Evolutionary conservation across 2,329 filamentous ascomycete genomes (phyloP), one percentile per base, ranked within the genome.

Genomic region (Neodidymelliopsis sp.): DNA sequence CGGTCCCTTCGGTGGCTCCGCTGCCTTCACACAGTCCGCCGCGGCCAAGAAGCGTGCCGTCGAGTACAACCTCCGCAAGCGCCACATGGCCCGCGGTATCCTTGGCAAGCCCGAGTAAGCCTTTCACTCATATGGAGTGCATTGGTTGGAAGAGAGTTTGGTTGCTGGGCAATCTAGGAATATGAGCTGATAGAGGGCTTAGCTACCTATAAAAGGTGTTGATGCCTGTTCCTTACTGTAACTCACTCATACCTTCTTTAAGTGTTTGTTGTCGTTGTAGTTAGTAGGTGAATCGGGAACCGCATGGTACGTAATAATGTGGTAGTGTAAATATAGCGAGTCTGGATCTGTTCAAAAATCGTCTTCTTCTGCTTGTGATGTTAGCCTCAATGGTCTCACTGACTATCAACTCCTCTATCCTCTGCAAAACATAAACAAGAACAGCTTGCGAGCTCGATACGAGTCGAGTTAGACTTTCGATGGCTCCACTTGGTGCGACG

Each of bases 1-100:
- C 8, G 85, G 85, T 4, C 85, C 86, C 16, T 88, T 89, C 56
- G 85, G 86, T 63, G 85, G 85, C 42, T 84, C 82, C 11, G 84
- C 79, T 23, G 85, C 84, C 23, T 88, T 88, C 70, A 87, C 84
- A 1, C 83, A 86, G 78, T 79, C 77, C 45, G 45, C 79, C 11
- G 76, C 77, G 12, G 81, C 81, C 2, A 77, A 80, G 73, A 87
- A 86, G 82, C 77, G 84, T 36, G 83, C 84, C 28, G 73, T 87
- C 47, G 82, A 81, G 64, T 85, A 81, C 72, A 72, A 71, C 62
- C 67, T 72, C 35, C 62, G 69, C 57, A 72, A 72, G 67, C 62
- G 65, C 46, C 70, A 69, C 56, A 62, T 72, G 50, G 67, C 68
- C 13, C 63, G 69, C 13, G 69, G 69, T 40, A 57, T 70, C 40